Percentiles rank a stretch among this genome's conserved stretches.
These are phyloP conservation scores for Teunomyces lycoperdinae DNA, from an alignment of 805 yeast genomes.

Conservation along the genomic window DNA sequence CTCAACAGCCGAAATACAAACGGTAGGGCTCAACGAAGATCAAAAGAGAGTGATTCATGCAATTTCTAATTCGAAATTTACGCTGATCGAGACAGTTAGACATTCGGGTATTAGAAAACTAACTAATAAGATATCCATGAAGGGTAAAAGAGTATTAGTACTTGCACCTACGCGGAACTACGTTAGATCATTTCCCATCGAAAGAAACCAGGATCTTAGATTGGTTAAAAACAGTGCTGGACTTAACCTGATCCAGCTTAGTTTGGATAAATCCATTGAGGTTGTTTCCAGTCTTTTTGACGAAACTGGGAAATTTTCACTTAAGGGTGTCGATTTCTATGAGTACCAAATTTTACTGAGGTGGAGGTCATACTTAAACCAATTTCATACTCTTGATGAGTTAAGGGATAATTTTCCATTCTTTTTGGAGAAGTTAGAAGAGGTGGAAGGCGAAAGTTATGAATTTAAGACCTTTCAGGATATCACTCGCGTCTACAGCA, in stretches of 20 bases:
- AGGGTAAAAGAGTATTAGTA: conserved; percentile 12
- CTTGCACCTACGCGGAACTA: conserved; percentile 12
- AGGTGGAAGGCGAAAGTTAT: neutral
- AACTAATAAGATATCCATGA: conserved; percentile 5
- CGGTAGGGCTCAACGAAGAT: neutral
- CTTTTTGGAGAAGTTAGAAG: neutral
- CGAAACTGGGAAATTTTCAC: conserved; percentile 15
- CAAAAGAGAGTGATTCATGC: neutral
- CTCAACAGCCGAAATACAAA: neutral
- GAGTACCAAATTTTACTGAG: conserved; percentile 8
- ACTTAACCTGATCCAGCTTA: neutral
- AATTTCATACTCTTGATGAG: neutral
- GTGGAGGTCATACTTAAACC: conserved; percentile 8
- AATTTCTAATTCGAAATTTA: conserved; percentile 3
- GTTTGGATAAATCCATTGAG: conserved; percentile 6
- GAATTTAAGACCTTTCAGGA: conserved; percentile 5
- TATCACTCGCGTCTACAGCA: conserved; percentile 4
- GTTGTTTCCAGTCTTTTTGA: conserved; percentile 31
- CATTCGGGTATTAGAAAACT: conserved; percentile 7
- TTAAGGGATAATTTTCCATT: conserved; percentile 7
- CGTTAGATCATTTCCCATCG: conserved; percentile 1
- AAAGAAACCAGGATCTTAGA: neutral
- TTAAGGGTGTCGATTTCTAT: conserved; percentile 6
- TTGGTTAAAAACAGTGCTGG: conserved; percentile 8
- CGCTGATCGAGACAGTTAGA: conserved; percentile 10